These are phyloP conservation scores for Centella asiatica DNA, from an alignment of 129 eudicot genomes.

Conservation along the genomic window DNA sequence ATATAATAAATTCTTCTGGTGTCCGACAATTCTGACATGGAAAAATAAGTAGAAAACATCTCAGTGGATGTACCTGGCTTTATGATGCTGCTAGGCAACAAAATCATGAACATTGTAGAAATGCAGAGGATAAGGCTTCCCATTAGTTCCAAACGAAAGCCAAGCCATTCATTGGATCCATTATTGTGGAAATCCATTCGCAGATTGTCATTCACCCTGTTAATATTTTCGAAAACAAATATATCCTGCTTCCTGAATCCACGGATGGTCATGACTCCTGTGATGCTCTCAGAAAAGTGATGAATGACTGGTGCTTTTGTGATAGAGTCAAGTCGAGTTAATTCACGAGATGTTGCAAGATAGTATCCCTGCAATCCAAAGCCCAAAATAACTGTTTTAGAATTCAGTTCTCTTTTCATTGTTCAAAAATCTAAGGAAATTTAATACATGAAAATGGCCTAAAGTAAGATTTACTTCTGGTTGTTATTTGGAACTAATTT, in stretches of 20 bases:
- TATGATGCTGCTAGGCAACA: slow-evolving; percentile 82
- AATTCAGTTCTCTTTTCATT: neutral
- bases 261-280: slow-evolving; percentile 90
- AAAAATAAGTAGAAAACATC: neutral
- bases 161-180: slow-evolving; percentile 91
- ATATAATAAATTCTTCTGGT: too few species aligned
- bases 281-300: slow-evolving; percentile 93
- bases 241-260: slow-evolving; percentile 73
- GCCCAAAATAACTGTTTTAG: neutral
- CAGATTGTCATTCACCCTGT: slow-evolving; percentile 61
- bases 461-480: too few species aligned
- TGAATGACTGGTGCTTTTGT: slow-evolving; percentile 96
- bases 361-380: slow-evolving; percentile 60
- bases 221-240: slow-evolving; percentile 64
- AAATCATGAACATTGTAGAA: slow-evolving; percentile 76
- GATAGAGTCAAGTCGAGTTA: slow-evolving; percentile 88
- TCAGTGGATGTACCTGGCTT: slow-evolving; percentile 55
- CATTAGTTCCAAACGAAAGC: slow-evolving; percentile 79
- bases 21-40: neutral
- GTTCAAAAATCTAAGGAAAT: neutral
- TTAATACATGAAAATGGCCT: neutral
- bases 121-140: slow-evolving; percentile 86
- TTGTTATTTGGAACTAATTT: too few species aligned
- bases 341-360: slow-evolving; percentile 87
- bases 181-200: slow-evolving; percentile 93